Evolutionary conservation across 176 grass and related monocot species (phyloP), one percentile per base, ranked within the genome.

Genomic region (Microstegium vimineum): DNA sequence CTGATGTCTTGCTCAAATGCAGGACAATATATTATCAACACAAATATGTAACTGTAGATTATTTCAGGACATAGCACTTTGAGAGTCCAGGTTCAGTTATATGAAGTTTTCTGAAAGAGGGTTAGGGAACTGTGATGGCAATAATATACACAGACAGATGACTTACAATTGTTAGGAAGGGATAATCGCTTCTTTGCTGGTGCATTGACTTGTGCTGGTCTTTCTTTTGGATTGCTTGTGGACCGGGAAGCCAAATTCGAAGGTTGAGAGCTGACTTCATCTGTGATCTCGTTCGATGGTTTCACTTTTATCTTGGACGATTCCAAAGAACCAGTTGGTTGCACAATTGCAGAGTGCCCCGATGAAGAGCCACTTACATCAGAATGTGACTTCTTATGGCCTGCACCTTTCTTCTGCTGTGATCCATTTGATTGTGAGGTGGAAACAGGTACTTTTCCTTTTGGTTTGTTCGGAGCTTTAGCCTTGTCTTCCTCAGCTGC

Each of bases 221-320:
- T 92, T 89, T 94, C 96, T 56, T 93, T 95, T 20, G 96, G 91
- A 74, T 95, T 95, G 73, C 93, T 99, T 13, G 83, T 77, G 26
- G 96, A 95, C 25, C 89, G 73, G 57, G 87, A 47, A 78, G 87
- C 85, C 66, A 72, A 35, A 74, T 78, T 80, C 43, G 77, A 69
- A 67, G 85, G 89, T 28, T 61, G 35, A 35, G 91, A 93, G 69
- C 79, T 90, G 52, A 84, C 82, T 78, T 94, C 95, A 76, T 90
- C 89, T 65, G 81, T 81, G 51, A 81, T 69, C 71, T 89, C 87
- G 5, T 76, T 80, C 34, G 76, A 73, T 80, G 83, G 5, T 51
- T 94, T 99, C 9, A 15, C 33, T 41, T 86, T 86, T 20, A 83
- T 54, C 74, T 90, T 86, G 46, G 79, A 79, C 8, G 74, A 83